Percentiles rank a stretch among this genome's conserved stretches.
Evolutionary conservation across 495 filamentous ascomycete genomes (phyloP).

Genomic region (Daldinia bambusicola): DNA sequence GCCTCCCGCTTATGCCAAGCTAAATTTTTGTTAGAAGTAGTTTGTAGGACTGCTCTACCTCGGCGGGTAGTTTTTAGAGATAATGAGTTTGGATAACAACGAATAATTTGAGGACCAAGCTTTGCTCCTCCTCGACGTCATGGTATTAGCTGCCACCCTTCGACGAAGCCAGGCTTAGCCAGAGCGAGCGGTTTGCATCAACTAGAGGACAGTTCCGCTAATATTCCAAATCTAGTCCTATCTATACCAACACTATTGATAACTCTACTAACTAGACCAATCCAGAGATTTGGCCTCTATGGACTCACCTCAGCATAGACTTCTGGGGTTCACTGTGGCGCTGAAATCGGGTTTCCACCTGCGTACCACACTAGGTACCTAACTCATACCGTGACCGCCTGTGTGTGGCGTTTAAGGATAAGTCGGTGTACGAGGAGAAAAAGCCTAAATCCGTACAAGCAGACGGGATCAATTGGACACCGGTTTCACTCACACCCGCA

Average conservation of each 20-base stretch:
- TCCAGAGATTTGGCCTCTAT: not conserved
- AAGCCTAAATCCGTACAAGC: too few species aligned
- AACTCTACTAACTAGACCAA: not conserved
- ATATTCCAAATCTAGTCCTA: not conserved
- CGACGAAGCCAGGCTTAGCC: constrained; percentile 8
- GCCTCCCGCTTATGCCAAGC: constrained; percentile 21
- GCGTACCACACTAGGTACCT: too few species aligned
- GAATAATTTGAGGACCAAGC: not conserved
- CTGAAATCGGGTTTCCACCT: constrained; percentile 34
- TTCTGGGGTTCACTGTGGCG: constrained; percentile 4
- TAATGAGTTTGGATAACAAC: not conserved
- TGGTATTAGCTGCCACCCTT: constrained; percentile 1
- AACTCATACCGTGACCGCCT: constrained; percentile 8
- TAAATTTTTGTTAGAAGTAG: not conserved
- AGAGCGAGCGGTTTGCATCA: constrained; percentile 10
- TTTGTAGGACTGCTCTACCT: constrained; percentile 18
- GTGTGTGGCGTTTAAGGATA: constrained; percentile 4
- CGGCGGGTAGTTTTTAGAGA: constrained; percentile 12
- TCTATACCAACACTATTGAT: not conserved
- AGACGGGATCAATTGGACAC: not conserved
- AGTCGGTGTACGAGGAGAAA: not conserved
- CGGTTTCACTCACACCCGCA: constrained; percentile 13
- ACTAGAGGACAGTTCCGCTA: not conserved
- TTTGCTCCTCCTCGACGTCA: not conserved
- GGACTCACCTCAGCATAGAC: not conserved